Evolutionary conservation across 306 rosid genomes (phyloP).

Genomic region (Sindora glabra): DNA sequence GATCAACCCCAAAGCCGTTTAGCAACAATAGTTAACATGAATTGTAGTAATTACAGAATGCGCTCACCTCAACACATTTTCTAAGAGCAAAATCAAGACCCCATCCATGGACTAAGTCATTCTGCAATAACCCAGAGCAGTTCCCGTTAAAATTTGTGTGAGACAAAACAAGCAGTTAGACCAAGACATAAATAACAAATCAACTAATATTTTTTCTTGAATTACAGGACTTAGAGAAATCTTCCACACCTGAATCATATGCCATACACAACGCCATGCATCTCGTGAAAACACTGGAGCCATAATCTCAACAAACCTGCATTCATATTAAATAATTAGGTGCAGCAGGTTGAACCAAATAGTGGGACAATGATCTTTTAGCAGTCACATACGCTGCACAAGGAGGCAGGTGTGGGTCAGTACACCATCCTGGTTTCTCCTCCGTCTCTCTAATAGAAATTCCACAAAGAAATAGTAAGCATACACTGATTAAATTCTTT

Average conservation of each 20-base stretch:
- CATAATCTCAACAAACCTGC: conserved; percentile 96
- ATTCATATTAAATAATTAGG: conserved; percentile 11
- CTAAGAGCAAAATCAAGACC: conserved; percentile 96
- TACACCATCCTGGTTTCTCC: conserved; percentile 96
- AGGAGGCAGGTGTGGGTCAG: conserved; percentile 90
- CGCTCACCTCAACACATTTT: conserved; percentile 83
- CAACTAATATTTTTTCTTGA: no score
- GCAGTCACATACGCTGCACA: conserved; percentile 80
- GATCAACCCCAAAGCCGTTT: no score
- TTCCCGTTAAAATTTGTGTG: background rate
- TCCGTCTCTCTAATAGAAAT: conserved; percentile 51
- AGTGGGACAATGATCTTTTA: background rate
- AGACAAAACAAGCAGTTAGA: background rate
- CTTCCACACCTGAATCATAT: conserved; percentile 90
- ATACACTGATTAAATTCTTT: background rate
- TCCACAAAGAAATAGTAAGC: background rate
- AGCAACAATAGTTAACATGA: no score
- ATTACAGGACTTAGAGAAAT: no score
- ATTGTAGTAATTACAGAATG: no score
- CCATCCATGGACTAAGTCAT: conserved; percentile 98
- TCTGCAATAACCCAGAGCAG: conserved; percentile 39
- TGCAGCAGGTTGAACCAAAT: background rate
- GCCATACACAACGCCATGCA: conserved; percentile 99
- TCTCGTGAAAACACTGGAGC: conserved; percentile 96
- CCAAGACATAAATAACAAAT: background rate